Evolutionary conservation across 1,284 basidiomycete genomes (phyloP), one percentile per base, ranked within the genome.

Genomic region (Apiotrichum gamsii): DNA sequence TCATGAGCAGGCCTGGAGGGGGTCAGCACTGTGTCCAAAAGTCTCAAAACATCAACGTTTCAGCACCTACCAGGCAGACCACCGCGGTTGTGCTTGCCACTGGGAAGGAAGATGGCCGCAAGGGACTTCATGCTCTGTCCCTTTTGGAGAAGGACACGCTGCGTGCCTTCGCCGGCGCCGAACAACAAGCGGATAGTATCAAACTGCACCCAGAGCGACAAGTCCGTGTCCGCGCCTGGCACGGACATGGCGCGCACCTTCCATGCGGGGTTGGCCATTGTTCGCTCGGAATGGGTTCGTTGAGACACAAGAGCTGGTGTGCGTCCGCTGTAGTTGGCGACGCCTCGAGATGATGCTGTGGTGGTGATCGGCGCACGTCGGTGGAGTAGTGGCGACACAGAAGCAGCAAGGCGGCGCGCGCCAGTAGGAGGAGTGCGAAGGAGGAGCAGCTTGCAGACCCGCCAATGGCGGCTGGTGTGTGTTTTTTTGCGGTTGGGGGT

Each of bases 151-250:
- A 85, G 84, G 0, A 83, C 72, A 28, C 90, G 75, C 41, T 82
- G 82, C 0, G 84, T 83, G 46, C 85, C 87, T 66, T 94, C 90
- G 5, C 86, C 83, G 3, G 77, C 82, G 69, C 93, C 91, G 76
- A 94, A 89, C 42, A 91, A 76, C 59, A 90, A 93, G 60, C 87
- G 84, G 8, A 78, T 82, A 39, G 80, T 77, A 59, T 87, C 84
- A 62, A 90, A 88, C 5, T 80, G 76, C 49, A 91, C 72, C 51
- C 85, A 72, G 23, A 93, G 72, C 4, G 82, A 78, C 0, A 89
- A 82, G 57, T 90, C 85, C 1, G 87, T 84, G 67, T 90, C 87
- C 14, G 84, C 80, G 2, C 86, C 72, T 11, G 72, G 72, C 31
- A 71, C 70, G 5, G 75, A 70, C 18, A 75, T 36, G 24, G 62